Evolutionary conservation across 2,329 filamentous ascomycete species (phyloP).

Genomic region (Alternaria brassicae): DNA sequence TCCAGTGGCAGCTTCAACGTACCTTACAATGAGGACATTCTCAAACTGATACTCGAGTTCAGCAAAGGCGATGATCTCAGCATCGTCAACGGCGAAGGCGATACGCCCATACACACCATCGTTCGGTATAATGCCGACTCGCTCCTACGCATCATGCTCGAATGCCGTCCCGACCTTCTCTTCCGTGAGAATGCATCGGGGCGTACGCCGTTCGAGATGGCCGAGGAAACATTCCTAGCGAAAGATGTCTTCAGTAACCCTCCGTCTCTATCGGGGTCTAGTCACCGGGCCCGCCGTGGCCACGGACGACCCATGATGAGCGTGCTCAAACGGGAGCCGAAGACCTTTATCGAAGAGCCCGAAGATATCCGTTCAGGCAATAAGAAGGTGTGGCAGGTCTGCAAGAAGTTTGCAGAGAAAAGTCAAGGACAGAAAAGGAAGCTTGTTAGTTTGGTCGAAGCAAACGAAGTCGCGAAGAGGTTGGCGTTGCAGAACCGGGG

Average conservation of each 20-base stretch:
- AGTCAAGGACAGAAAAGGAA: slow-evolving; percentile 54
- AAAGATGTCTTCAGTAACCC: slow-evolving; percentile 34
- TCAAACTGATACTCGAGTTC: slow-evolving; percentile 43
- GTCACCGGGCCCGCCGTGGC: background rate
- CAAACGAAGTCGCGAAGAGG: slow-evolving; percentile 66
- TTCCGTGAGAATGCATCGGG: slow-evolving; percentile 79
- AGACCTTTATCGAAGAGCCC: slow-evolving; percentile 29
- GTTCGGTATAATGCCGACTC: slow-evolving; percentile 53
- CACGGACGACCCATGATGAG: background rate
- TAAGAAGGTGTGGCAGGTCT: slow-evolving; percentile 49
- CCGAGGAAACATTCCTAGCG: slow-evolving; percentile 62
- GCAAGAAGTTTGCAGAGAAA: slow-evolving; percentile 38
- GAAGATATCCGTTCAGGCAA: slow-evolving; percentile 1
- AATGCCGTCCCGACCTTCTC: slow-evolving; percentile 65
- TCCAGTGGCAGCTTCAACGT: background rate
- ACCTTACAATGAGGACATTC: slow-evolving; percentile 2
- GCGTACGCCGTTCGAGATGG: slow-evolving; percentile 73
- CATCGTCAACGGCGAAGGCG: slow-evolving; percentile 68
- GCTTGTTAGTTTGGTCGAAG: slow-evolving; percentile 65
- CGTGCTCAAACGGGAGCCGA: slow-evolving; percentile 3
- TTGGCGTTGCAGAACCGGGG: slow-evolving; percentile 65
- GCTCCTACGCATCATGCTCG: slow-evolving; percentile 58
- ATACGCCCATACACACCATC: slow-evolving; percentile 69
- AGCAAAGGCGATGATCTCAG: slow-evolving; percentile 59
- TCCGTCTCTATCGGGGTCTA: slow-evolving; percentile 12